Base-by-base conservation (phyloP, 345 rosid genomes). In the Aurinia saxatilis region DNA sequence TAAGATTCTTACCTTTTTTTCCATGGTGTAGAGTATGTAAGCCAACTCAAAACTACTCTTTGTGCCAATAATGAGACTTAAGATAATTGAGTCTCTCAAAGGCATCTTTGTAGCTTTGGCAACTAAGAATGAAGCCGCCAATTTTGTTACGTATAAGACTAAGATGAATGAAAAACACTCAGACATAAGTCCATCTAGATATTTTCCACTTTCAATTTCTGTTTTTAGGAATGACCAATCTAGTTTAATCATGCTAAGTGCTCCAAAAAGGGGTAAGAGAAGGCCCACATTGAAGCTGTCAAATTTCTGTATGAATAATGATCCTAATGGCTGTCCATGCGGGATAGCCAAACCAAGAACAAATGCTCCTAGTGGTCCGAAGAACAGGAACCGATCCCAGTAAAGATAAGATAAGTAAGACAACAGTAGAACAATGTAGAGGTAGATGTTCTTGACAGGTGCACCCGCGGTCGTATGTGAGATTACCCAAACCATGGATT, bases 331-430 rank as follows among this genome's bases (percentile, higher is more conserved):
- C 0, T 82, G 79, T 0, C 82, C 85, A 1, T 69, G 44, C 0
- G 85, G 82, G 6, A 78, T 58, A 38, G 77, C 67, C 49, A 82
- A 69, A 6, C 87, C 84, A 5, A 76, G 5, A 41, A 76, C 5
- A 14, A 75, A 61, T 2, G 82, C 69, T 0, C 79, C 76, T 0
- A 75, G 2, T 2, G 41, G 47, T 34, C 49, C 34, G 16, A 62
- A 44, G 10, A 36, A 10, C 55, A 30, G 35, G 6, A 38, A 61
- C 18, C 2, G 39, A 4, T 0, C 38, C 42, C 35, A 50, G 7
- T n/a, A 16, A 45, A 16, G 40, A 8, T 7, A 57, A n/a, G 65
- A 58, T 7, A 47, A 5, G 70, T 17, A 73, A 54, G 46, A 37
- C 9, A 75, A 12, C 10, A 36, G 7, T 11, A 79, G 23, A 15